Base-by-base conservation (phyloP, 108 stramenopile genomes). In the Cyclotella sp. region DNA sequence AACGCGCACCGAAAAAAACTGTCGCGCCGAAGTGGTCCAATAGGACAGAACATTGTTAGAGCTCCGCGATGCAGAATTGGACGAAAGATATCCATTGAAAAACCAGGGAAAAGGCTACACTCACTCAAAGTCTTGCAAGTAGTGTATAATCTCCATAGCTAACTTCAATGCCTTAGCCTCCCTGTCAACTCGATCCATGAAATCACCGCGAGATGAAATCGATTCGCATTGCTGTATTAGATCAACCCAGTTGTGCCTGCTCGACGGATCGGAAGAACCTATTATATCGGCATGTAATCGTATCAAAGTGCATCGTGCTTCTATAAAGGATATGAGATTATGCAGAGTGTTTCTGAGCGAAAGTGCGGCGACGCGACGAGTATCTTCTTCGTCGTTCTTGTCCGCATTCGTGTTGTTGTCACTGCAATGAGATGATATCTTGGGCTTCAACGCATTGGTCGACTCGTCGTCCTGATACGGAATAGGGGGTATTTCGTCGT, bases 261-360 rank as follows among this genome's bases (percentile, higher is more conserved):
- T 59, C 52, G 39, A 46, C n/a, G 3, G 62, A 12, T 13, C 8
- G 21, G 49, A 40, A 27, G 43, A 44, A 47, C 53, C 65, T 22
- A 73, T 69, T 8, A 78, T 58, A 16, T 70, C 80, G 40, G 68
- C 73, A 16, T 81, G 80, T 49, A 81, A 44, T 34, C 44, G 29
- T 41, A 81, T 64, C 46, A 81, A 63, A 0, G 53, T 72, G 45
- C 73, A 74, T 49, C 80, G 46, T 3, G 73, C 64, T 53, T 81
- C 80, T 21, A 81, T 75, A 42, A 70, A 81, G 18, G 63, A 49
- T n/a, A 81, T 75, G 18, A 81, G 80, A 58, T 58, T 63, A 61
- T 63, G 46, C 34, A 81, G 8, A 14, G 63, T 75, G 9, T 74
- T 39, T 27, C 80, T 61, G 16, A 81, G 68, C 16, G 80, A 81